phyloP scores from a whole-genome alignment of 192 early-diverging fungal genomes.

The Chytriomyces sp. region DNA sequence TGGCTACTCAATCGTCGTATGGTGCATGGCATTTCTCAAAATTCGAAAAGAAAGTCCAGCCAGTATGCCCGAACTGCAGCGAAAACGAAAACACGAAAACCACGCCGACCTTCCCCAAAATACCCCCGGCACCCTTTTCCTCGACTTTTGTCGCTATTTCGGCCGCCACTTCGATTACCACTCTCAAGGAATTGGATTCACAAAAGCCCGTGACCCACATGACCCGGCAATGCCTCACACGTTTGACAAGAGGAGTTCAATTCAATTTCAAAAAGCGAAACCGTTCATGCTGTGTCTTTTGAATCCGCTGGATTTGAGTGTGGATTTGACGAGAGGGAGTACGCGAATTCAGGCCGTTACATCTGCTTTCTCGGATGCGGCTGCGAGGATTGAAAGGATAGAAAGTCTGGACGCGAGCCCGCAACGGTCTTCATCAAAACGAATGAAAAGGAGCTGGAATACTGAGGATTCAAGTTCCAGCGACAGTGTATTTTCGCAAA shows the following conservation, averaged over 20 bases:
- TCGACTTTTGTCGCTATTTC: slow-evolving; percentile 27
- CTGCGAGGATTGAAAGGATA: not conserved
- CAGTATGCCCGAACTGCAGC: not conserved
- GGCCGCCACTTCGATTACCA: slow-evolving; percentile 13
- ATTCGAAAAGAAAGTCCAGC: not conserved
- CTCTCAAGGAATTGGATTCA: not conserved
- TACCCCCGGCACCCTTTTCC: slow-evolving; percentile 3
- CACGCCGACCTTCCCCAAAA: not conserved
- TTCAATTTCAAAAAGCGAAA: not conserved
- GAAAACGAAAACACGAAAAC: not conserved
- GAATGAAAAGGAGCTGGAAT: not conserved
- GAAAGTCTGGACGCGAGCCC: not conserved
- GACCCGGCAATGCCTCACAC: not conserved
- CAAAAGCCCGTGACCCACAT: not conserved
- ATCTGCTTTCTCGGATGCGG: not conserved
- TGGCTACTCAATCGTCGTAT: slow-evolving; percentile 18
- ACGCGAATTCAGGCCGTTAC: not conserved
- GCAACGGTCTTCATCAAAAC: not conserved
- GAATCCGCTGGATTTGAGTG: slow-evolving; percentile 8
- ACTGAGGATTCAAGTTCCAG: not conserved
- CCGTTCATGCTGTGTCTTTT: not conserved
- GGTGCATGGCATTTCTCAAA: slow-evolving; percentile 20
- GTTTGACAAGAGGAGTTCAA: not conserved
- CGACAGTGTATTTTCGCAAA: not conserved
- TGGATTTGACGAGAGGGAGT: slow-evolving; percentile 7